phyloP scores from a whole-genome alignment of 257 asterid species.

The Solanum pennellii region DNA sequence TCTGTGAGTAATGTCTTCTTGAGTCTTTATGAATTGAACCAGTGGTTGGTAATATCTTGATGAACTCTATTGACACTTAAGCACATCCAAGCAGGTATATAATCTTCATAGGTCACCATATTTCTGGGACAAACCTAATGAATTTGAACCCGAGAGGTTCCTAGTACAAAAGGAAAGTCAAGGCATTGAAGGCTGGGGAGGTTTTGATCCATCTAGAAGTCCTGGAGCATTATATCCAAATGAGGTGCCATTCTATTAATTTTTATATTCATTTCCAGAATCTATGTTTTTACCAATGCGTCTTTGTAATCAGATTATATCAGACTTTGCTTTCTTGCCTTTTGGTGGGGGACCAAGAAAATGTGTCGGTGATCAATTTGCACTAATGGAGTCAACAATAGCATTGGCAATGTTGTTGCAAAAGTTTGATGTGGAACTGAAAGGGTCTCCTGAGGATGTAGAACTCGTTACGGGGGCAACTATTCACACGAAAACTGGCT shows the following conservation, averaged over 20 bases:
- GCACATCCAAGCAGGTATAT: slow-evolving; percentile 43
- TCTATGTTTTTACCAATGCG: background rate
- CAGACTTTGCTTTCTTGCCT: slow-evolving; percentile 93
- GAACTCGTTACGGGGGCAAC: slow-evolving; percentile 95
- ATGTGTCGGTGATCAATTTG: slow-evolving; percentile 97
- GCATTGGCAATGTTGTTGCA: slow-evolving; percentile 68
- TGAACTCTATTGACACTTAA: background rate
- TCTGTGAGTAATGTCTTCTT: background rate
- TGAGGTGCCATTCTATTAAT: slow-evolving; percentile 39
- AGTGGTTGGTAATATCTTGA: background rate
- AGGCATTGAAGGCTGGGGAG: slow-evolving; percentile 83
- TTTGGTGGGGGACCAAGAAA: slow-evolving; percentile 97
- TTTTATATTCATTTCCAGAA: background rate
- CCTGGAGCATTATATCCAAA: slow-evolving; percentile 95
- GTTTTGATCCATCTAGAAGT: slow-evolving; percentile 89
- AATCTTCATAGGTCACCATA: slow-evolving; percentile 96
- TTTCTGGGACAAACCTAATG: slow-evolving; percentile 78
- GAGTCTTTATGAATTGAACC: background rate
- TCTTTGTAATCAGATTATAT: slow-evolving; percentile 36
- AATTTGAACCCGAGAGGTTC: slow-evolving; percentile 92
- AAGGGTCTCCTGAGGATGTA: slow-evolving; percentile 59
- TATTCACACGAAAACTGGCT: slow-evolving; percentile 78
- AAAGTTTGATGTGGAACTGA: slow-evolving; percentile 49
- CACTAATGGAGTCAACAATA: slow-evolving; percentile 94
- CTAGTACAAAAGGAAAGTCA: slow-evolving; percentile 34